Percentiles rank a stretch among this genome's conserved stretches.
These are phyloP conservation scores for Colletotrichum eleusines DNA, from an alignment of 2,329 filamentous ascomycete genomes.

Conservation along the genomic window DNA sequence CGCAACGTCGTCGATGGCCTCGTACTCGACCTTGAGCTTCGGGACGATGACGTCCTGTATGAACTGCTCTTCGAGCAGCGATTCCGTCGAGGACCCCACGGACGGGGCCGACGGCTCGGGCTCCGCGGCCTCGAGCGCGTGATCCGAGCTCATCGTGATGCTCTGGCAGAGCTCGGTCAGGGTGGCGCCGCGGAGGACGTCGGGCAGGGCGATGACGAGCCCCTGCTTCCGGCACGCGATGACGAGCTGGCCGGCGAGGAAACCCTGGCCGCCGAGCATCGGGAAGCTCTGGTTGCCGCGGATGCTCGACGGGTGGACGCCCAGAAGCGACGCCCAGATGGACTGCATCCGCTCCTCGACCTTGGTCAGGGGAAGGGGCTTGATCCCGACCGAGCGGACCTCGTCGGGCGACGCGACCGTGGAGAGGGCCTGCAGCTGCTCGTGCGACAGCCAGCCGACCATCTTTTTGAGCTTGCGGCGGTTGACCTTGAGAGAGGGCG, in stretches of 20 bases:
- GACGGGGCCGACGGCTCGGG: neutral
- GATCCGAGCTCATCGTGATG: conserved; percentile 43
- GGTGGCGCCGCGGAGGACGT: conserved; percentile 56
- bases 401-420: conserved; percentile 53
- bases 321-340: conserved; percentile 61
- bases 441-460: conserved; percentile 55
- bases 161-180: conserved; percentile 61
- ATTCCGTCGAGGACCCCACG: conserved; percentile 16
- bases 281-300: conserved; percentile 59
- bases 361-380: conserved; percentile 61
- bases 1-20: conserved; percentile 60
- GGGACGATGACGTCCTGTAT: conserved; percentile 57
- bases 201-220: conserved; percentile 56
- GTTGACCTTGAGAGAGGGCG: conserved; percentile 63
- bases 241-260: conserved; percentile 59
- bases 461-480: conserved; percentile 60
- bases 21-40: conserved; percentile 56
- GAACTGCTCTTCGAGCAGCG: conserved; percentile 50
- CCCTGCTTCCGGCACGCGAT: conserved; percentile 58
- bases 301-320: conserved; percentile 55
- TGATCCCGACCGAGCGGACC: conserved; percentile 53
- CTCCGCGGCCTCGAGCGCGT: conserved; percentile 22
- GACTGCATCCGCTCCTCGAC: conserved; percentile 61
- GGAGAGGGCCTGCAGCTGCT: conserved; percentile 58
- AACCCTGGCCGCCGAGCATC: conserved; percentile 59